phyloP scores from a whole-genome alignment of 345 rosid species.

The Hypericum perforatum region DNA sequence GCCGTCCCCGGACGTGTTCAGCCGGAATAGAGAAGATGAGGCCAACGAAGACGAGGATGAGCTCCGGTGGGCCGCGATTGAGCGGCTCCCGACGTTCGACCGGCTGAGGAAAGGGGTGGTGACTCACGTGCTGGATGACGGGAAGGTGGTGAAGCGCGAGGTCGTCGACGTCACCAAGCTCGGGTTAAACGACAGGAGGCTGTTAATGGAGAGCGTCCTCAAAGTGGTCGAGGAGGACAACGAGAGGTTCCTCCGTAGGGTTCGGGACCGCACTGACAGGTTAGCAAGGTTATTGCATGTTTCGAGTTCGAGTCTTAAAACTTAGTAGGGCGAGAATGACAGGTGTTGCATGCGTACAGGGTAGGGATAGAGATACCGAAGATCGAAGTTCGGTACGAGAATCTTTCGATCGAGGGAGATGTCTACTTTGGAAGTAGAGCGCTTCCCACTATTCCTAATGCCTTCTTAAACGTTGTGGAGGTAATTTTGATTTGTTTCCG shows the following conservation, averaged over 20 bases:
- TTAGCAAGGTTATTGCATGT: no score
- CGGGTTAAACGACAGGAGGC: background rate
- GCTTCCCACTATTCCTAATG: background rate
- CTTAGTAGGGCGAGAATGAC: no score
- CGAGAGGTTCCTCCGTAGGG: conserved; percentile 1
- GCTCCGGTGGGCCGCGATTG: conserved; percentile 1
- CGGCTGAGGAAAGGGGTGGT: background rate
- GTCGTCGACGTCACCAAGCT: background rate
- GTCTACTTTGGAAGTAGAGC: background rate
- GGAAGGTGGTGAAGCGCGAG: conserved; percentile 1
- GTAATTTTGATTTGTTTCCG: background rate
- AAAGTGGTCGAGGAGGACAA: background rate
- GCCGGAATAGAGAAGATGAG: conserved; percentile 11
- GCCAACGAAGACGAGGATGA: conserved; percentile 3
- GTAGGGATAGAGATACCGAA: background rate
- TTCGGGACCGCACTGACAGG: background rate
- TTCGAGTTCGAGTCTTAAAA: no score
- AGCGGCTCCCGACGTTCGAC: conserved; percentile 1
- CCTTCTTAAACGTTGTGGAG: background rate
- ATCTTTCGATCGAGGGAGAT: background rate
- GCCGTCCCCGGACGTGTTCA: conserved; percentile 23
- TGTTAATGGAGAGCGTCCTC: background rate
- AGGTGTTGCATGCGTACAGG: no score
- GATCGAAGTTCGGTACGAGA: background rate
- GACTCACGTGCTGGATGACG: background rate